Evolutionary conservation across 179 eudicot genomes (phyloP), one percentile per base, ranked within the genome.

Genomic region (Beta corolliflora): DNA sequence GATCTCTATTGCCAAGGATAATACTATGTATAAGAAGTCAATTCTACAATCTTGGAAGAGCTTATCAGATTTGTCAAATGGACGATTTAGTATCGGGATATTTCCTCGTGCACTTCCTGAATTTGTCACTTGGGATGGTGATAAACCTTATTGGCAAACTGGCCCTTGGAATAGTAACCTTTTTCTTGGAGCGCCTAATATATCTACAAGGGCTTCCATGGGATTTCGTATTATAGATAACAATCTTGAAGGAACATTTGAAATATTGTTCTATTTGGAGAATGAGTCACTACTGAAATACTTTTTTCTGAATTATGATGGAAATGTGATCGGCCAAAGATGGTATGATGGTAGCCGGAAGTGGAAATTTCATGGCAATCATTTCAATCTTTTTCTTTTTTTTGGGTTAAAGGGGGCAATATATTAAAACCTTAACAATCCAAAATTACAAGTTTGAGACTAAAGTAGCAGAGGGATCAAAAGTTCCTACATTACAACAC

Each of bases 1-100:
- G 7, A 7, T 15, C 9, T 60, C 19, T 3, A 60, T 18, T 4
- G 7, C 5, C 14, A 56, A 11, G 58, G 60, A 68, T 12, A 71
- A n/a, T 53, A 19, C 29, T 25, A 25, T 48, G 10, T 44, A 53
- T 23, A 6, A 18, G 9, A 64, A 64, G 3, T 19, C 50, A 46
- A 46, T 19, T 16, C 7, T 65, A 0, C n/a, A 79, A 31, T 87
- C 89, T 19, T 87, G 89, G 87, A 80, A 58, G 52, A 82, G 68
- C 58, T 36, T 75, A 55, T 63, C 73, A 1, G 89, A 87, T 65
- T 87, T 87, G 29, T 87, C 87, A 12, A 31, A 7, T 44, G 87
- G 89, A 2, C 52, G 61, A 4, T 87, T 82, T 18, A 48, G 36
- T 0, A 0, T 41, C 7, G 87, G 82, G 5, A 1, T 79, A 36